Evolutionary conservation across 2,329 filamentous ascomycete genomes (phyloP).

Genomic region (Penicillium sclerotigenum): DNA sequence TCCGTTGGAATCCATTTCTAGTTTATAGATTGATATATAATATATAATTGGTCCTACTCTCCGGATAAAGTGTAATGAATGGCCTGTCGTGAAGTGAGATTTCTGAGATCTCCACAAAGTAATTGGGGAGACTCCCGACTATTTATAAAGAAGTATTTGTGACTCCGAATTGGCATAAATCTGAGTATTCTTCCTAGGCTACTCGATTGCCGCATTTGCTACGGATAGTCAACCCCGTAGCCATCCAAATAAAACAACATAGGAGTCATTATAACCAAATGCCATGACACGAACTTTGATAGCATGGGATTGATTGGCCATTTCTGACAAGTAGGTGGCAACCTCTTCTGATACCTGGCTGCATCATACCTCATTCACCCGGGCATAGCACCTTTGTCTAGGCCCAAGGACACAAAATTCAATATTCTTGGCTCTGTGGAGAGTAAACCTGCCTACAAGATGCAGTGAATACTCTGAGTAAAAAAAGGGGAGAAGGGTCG

Average conservation of each 20-base stretch:
- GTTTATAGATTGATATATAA: background rate
- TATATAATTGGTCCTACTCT: background rate
- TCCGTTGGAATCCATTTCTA: too few species aligned
- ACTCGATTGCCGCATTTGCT: background rate
- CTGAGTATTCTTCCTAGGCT: background rate
- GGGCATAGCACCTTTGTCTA: background rate
- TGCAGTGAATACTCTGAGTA: background rate
- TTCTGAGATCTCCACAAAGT: background rate
- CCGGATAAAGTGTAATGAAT: background rate
- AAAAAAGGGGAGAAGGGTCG: background rate
- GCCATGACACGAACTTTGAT: background rate
- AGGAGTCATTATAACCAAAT: background rate
- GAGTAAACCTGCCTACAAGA: background rate
- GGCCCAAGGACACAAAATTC: constrained; percentile 1
- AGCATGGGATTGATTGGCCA: background rate
- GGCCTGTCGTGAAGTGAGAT: background rate
- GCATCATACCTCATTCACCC: background rate
- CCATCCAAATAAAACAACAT: constrained; percentile 1
- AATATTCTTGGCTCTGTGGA: background rate
- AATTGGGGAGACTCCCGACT: background rate
- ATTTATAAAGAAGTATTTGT: background rate
- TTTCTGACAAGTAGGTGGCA: background rate
- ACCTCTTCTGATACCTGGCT: background rate
- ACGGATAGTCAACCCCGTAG: background rate
- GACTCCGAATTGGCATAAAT: background rate